Evolutionary conservation across 2,329 filamentous ascomycete genomes (phyloP).

Genomic region (Aureobasidium pullulans): DNA sequence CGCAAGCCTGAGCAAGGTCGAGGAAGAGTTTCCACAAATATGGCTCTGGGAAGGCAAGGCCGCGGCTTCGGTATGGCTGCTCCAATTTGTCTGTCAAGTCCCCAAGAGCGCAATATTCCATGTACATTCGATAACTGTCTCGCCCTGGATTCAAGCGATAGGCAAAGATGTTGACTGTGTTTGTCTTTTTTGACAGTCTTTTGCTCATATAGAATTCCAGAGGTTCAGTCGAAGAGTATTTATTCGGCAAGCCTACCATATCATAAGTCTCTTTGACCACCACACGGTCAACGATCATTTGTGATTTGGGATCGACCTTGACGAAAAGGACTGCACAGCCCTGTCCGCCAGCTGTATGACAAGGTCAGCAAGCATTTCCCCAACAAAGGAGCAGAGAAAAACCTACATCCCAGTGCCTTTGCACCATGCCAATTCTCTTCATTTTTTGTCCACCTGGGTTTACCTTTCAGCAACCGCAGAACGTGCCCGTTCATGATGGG

Average conservation of each 20-base stretch:
- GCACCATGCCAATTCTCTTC: neutral
- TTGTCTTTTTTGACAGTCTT: neutral
- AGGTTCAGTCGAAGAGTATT: neutral
- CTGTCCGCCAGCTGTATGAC: neutral
- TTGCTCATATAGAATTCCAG: neutral
- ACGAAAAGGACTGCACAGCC: neutral
- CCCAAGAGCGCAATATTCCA: constrained; percentile 14
- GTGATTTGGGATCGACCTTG: neutral
- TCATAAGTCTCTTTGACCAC: neutral
- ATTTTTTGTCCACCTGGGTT: neutral
- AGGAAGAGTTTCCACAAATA: constrained; percentile 19
- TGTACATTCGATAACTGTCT: constrained; percentile 13
- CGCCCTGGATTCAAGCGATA: neutral
- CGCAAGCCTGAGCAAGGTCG: constrained; percentile 11
- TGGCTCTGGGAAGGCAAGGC: constrained; percentile 16
- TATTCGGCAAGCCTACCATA: neutral
- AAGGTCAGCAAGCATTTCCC: too few species aligned
- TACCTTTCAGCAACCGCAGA: neutral
- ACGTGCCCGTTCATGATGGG: too few species aligned
- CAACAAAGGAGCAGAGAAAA: too few species aligned
- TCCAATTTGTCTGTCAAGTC: neutral
- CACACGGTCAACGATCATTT: constrained; percentile 3
- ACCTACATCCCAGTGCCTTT: neutral
- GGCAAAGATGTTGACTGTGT: neutral
- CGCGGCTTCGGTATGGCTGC: neutral